phyloP scores from a whole-genome alignment of 345 rosid genomes.

The Chamaenerion angustifolium region DNA sequence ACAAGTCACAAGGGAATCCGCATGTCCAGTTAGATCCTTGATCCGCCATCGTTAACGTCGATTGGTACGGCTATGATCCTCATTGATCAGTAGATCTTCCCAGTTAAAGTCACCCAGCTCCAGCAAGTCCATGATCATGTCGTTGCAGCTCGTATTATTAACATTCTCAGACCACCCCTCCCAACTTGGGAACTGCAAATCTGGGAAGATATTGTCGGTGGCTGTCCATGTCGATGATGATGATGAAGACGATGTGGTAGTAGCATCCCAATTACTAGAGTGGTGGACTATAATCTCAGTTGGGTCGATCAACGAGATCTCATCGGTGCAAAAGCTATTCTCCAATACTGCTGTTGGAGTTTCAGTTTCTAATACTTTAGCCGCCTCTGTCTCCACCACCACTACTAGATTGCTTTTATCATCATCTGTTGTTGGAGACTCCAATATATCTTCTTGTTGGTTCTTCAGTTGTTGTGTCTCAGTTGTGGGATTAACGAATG shows the following conservation, averaged over 20 bases:
- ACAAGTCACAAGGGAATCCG: no score
- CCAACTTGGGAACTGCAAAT: constrained; percentile 27
- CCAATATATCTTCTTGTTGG: constrained; percentile 1
- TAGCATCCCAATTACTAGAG: constrained; percentile 8
- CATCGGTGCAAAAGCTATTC: constrained; percentile 40
- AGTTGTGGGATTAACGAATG: constrained; percentile 1
- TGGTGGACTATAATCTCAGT: constrained; percentile 37
- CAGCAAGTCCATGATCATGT: constrained; percentile 30
- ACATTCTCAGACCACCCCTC: constrained; percentile 37
- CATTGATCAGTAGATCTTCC: constrained; percentile 44
- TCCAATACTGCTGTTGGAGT: background rate
- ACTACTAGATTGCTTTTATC: no score
- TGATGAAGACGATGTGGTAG: constrained; percentile 25
- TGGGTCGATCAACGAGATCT: constrained; percentile 58
- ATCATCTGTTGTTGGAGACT: constrained; percentile 1
- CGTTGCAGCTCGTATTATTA: constrained; percentile 14
- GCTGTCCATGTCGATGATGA: constrained; percentile 18
- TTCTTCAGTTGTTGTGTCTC: constrained; percentile 7
- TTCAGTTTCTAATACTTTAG: no score
- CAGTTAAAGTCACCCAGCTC: constrained; percentile 27
- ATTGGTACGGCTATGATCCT: background rate
- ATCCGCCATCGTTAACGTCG: no score
- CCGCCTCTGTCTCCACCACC: background rate
- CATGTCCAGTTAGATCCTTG: no score
- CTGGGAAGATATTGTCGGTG: constrained; percentile 20